Percentiles rank a stretch among this genome's conserved stretches.
Evolutionary conservation across 2,329 filamentous ascomycete species (phyloP).

Genomic region (Botrytis cinerea): DNA sequence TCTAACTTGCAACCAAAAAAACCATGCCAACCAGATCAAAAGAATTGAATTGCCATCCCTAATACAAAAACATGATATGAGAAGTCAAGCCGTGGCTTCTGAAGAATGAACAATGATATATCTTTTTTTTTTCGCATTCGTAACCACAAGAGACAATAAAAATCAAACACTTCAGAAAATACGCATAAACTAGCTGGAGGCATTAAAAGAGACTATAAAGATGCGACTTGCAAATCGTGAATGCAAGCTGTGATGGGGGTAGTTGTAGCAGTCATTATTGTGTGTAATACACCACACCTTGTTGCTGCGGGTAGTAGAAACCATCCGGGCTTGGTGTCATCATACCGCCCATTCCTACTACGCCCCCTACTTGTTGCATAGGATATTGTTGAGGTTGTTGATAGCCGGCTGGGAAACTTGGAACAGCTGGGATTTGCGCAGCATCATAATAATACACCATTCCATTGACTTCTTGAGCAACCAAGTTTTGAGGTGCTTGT

Average conservation of each 20-base stretch:
- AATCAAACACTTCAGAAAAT: conserved; percentile 8
- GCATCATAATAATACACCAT: conserved; percentile 95
- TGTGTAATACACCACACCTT: conserved; percentile 61
- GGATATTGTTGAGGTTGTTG: conserved; percentile 56
- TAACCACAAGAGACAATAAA: conserved; percentile 4
- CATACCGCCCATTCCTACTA: conserved; percentile 76
- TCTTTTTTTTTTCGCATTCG: conserved; percentile 14
- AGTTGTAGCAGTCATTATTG: conserved; percentile 48
- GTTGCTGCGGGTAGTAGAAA: conserved; percentile 68
- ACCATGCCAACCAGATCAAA: conserved; percentile 21
- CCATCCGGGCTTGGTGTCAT: conserved; percentile 67
- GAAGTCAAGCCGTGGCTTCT: conserved; percentile 6
- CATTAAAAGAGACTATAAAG: conserved; percentile 13
- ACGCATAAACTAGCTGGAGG: conserved; percentile 11
- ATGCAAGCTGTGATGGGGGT: background rate
- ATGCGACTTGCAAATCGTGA: conserved; percentile 2
- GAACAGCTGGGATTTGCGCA: conserved; percentile 59
- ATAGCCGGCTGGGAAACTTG: conserved; percentile 47
- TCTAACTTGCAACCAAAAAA: conserved; percentile 19
- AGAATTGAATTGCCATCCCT: conserved; percentile 14
- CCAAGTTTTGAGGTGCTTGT: conserved; percentile 55
- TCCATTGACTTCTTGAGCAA: conserved; percentile 88
- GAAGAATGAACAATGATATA: conserved; percentile 17
- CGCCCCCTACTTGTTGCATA: conserved; percentile 52
- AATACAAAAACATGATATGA: conserved; percentile 20